Evolutionary conservation across 2,329 filamentous ascomycete species (phyloP), one percentile per base, ranked within the genome.

Genomic region (Cercospora berteroae): DNA sequence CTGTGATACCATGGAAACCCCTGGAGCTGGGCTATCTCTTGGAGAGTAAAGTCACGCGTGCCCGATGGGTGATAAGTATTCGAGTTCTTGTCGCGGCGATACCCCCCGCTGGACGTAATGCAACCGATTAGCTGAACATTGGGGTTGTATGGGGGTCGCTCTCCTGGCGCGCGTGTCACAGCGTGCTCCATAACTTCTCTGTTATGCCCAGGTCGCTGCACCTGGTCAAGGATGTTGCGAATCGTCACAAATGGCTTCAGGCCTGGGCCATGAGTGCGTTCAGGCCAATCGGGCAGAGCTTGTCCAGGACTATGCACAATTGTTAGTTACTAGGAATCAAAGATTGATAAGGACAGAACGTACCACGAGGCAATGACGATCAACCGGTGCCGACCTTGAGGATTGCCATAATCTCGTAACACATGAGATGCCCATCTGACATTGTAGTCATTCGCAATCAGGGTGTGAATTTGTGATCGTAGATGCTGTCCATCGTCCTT

Each of bases 401-500:
- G 79, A 3, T 86, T 80, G 0, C 85, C 85, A 66, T 84, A 85
- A 3, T 84, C 78, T 1, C 79, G 74, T 33, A 81, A 80, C 5
- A 83, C 79, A 2, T 91, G 76, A 0, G 91, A 77, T 20, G 83
- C 86, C 90, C 90, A 95, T 2, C 88, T 82, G 0, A 94, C 81
- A 0, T 88, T 92, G 75, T 91, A 96, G 1, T 87, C 87, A 27
- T 84, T 78, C 2, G 85, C 79, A 0, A 90, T 88, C 63, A 94
- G 88, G 33, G 88, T 86, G 27, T 84, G 80, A 2, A 95, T 80
- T 0, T 94, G 77, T 0, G 82, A 79, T 44, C 84, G 81, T 57
- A 56, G 12, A 10, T 56, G 50, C 23, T 56, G 50, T 4, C 50
- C 50, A 2, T 29, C 50, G 16, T 56, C 23, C 13, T 27, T 27